These are phyloP conservation scores for Seiridium cupressi DNA, from an alignment of 2,329 filamentous ascomycete genomes.

Conservation along the genomic window DNA sequence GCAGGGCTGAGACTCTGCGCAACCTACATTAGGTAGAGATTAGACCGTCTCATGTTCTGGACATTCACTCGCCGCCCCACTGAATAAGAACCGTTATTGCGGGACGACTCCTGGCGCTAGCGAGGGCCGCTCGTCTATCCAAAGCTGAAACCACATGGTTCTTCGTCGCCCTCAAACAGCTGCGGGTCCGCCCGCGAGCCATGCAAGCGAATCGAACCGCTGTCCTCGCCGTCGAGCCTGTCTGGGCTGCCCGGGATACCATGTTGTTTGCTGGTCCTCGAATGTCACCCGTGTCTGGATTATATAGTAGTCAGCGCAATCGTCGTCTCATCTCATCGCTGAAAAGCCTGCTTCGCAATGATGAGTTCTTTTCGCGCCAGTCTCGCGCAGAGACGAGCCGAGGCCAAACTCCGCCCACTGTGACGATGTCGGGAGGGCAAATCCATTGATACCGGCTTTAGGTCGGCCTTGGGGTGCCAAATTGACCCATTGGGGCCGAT, in stretches of 20 bases:
- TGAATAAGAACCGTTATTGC: not conserved
- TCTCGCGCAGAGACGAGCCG: no score
- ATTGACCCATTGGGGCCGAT: no score
- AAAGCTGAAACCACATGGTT: conserved; percentile 4
- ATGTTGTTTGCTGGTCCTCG: not conserved
- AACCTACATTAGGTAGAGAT: not conserved
- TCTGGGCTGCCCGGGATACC: not conserved
- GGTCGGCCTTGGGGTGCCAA: no score
- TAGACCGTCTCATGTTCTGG: not conserved
- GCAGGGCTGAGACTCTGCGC: no score
- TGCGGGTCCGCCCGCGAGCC: not conserved
- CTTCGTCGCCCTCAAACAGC: not conserved
- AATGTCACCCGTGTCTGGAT: not conserved
- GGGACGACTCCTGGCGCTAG: not conserved
- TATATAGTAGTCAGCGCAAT: not conserved
- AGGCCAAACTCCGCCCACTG: no score
- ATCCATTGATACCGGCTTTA: no score
- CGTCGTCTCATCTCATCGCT: not conserved
- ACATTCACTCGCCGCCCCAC: not conserved
- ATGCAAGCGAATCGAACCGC: not conserved
- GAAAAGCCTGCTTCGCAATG: not conserved
- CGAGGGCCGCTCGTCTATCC: not conserved
- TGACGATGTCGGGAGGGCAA: no score
- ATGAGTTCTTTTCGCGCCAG: no score
- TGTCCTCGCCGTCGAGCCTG: no score